Base-by-base conservation (phyloP, 2,329 filamentous ascomycete species). In the Cladosporium velox region DNA sequence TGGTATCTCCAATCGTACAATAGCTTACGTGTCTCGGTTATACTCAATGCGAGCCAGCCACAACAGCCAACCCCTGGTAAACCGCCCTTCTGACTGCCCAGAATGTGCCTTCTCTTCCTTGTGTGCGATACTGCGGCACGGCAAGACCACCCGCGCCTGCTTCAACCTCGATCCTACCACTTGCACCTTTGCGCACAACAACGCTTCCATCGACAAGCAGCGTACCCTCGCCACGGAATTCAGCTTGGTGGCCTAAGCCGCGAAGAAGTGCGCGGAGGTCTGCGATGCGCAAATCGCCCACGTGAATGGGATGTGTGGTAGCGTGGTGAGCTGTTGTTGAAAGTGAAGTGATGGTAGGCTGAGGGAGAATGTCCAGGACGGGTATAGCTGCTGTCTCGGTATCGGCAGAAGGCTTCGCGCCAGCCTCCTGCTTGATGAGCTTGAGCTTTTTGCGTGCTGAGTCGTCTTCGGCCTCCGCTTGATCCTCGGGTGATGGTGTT, bases 191-290 rank as follows among this genome's bases (percentile, higher is more conserved):
- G 67, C 92, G 85, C 55, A 99, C 93, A 4, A 93, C 91, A 7
- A 98, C 93, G 11, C 87, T 87, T 1, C 92, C 91, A 75, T 98
- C 94, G 65, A 99, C 90, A 11, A 99, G 85, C 66, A 99, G 82
- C 10, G 91, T 96, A 68, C 95, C 95, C 78, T 98, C 94, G 59
- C 95, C 95, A 59, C 92, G 86, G 78, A 98, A 97, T 77, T 97
- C 95, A 0, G 94, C 94, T 15, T 87, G 89, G 79, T 97, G 93
- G 0, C 93, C 93, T 3, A 89, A 86, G 15, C 86, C 84, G 73
- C 92, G 90, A 88, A 99, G 91, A 24, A 93, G 86, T 67, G 91
- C 89, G 61, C 95, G 86, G 66, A 99, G 82, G 77, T 98, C 93
- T 0, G 94, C 92, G 21, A 99, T 86, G 26, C 94, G 87, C 51